A percentile compares a stretch with the other conserved stretches of the same genome.
These are phyloP conservation scores for Diaporthe vaccinii DNA, from an alignment of 2,329 filamentous ascomycete genomes.

Conservation along the genomic window DNA sequence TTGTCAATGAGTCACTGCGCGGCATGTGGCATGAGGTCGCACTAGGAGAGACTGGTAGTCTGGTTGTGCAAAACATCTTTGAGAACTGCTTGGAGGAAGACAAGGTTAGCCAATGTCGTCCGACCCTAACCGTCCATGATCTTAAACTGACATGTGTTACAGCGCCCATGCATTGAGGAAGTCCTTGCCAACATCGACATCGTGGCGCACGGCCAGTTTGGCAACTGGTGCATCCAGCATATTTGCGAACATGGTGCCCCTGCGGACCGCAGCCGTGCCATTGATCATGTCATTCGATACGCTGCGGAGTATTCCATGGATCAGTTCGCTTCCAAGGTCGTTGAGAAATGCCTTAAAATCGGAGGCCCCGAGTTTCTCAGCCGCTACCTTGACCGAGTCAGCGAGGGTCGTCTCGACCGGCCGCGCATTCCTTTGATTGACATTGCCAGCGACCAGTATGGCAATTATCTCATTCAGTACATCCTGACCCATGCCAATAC, in stretches of 20 bases:
- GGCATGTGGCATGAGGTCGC: constrained; percentile 99
- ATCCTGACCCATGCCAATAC: constrained; percentile 89
- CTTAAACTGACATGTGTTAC: constrained; percentile 35
- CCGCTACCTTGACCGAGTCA: constrained; percentile 93
- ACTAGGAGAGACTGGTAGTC: constrained; percentile 93
- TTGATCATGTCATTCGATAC: constrained; percentile 95
- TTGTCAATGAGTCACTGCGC: constrained; percentile 92
- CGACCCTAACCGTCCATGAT: background rate
- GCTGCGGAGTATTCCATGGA: constrained; percentile 98
- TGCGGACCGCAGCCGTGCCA: constrained; percentile 90
- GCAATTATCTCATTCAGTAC: constrained; percentile 98
- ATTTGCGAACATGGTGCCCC: constrained; percentile 97
- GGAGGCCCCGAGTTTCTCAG: constrained; percentile 90
- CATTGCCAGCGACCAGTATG: constrained; percentile 98
- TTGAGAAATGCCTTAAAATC: constrained; percentile 99
- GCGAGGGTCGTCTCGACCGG: constrained; percentile 89
- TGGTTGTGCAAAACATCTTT: constrained; percentile 99
- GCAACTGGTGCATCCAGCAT: constrained; percentile 99
- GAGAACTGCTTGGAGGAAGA: constrained; percentile 99
- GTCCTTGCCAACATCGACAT: constrained; percentile 95
- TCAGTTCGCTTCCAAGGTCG: constrained; percentile 98
- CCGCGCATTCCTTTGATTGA: constrained; percentile 98
- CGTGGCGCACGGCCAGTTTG: constrained; percentile 96
- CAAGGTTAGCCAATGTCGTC: constrained; percentile 74
- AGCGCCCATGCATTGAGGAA: constrained; percentile 98